Evolutionary conservation across 2,329 filamentous ascomycete genomes (phyloP).

Genomic region (Neofusicoccum umdonicola): DNA sequence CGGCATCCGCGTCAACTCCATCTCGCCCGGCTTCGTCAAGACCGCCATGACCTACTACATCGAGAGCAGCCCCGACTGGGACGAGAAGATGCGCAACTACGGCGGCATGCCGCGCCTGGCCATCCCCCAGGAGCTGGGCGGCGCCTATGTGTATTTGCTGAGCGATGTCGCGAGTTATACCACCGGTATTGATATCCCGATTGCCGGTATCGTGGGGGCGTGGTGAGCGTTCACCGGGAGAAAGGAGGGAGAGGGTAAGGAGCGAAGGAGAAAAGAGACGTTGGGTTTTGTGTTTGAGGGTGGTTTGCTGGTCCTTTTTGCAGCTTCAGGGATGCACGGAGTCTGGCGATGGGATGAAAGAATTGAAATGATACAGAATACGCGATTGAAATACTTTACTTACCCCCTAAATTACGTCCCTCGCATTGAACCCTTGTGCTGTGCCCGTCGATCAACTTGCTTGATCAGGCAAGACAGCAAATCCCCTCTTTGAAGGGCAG

Average conservation of each 20-base stretch:
- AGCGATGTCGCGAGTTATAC: conserved; percentile 50
- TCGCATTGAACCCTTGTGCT: not conserved
- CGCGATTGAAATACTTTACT: not conserved
- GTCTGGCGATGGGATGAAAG: not conserved
- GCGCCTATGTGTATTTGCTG: conserved; percentile 50
- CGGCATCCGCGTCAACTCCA: conserved; percentile 34
- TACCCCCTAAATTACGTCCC: not conserved
- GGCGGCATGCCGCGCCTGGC: conserved; percentile 54
- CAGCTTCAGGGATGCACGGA: not conserved
- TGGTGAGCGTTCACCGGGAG: conserved; percentile 26
- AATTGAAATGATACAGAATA: not conserved
- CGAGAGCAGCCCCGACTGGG: conserved; percentile 50
- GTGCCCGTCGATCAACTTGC: not conserved
- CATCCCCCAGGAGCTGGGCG: conserved; percentile 51
- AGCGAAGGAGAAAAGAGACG: not conserved
- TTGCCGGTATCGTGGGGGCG: conserved; percentile 49
- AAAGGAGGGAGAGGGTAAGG: not conserved
- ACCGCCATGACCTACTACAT: conserved; percentile 51
- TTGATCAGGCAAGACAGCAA: not conserved
- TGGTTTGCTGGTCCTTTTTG: too few species aligned
- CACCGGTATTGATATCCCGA: conserved; percentile 50
- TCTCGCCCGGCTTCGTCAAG: conserved; percentile 33
- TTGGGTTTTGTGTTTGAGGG: not conserved
- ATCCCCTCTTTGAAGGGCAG: not conserved
- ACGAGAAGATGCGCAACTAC: conserved; percentile 54